phyloP scores from a whole-genome alignment of 2,329 filamentous ascomycete species.

The Epicoccum nigrum region DNA sequence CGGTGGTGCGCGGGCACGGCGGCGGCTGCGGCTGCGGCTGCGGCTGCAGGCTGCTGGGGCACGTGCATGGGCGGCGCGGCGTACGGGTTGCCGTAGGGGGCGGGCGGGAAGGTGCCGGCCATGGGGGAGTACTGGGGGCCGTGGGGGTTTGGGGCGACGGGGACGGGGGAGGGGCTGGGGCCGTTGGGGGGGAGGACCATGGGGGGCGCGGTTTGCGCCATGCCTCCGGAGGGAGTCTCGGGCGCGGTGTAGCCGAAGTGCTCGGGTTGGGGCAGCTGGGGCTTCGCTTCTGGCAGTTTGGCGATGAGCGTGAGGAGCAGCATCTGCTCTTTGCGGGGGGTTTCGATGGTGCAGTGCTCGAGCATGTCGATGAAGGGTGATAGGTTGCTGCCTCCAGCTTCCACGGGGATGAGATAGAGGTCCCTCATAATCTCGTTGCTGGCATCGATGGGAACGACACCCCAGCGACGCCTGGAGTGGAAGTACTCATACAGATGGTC shows the following conservation, averaged over 20 bases:
- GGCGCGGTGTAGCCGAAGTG: conserved; percentile 30
- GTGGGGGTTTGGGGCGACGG: conserved; percentile 35
- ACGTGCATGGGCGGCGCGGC: conserved; percentile 20
- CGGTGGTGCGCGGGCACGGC: conserved; percentile 32
- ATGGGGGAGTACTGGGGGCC: conserved; percentile 45
- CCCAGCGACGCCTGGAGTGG: conserved; percentile 78
- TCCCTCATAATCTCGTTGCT: conserved; percentile 83
- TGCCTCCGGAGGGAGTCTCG: conserved; percentile 19
- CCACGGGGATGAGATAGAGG: conserved; percentile 87
- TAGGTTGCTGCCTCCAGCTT: conserved; percentile 69
- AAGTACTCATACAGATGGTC: conserved; percentile 88
- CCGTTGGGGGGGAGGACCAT: conserved; percentile 20
- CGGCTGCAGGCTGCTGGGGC: conserved; percentile 2
- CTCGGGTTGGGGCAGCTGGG: conserved; percentile 36
- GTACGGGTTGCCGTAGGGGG: conserved; percentile 32
- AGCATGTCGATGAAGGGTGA: conserved; percentile 89
- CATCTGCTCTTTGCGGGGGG: conserved; percentile 73
- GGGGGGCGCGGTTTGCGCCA: conserved; percentile 27
- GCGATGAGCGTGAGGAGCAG: conserved; percentile 87
- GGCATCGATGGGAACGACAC: conserved; percentile 65
- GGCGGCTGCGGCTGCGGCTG: too few species aligned
- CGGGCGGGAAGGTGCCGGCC: conserved; percentile 29
- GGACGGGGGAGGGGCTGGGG: conserved; percentile 35
- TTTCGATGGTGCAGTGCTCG: conserved; percentile 80
- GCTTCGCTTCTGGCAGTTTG: conserved; percentile 43